Percentiles rank a stretch among this genome's conserved stretches.
phyloP scores from a whole-genome alignment of 73 alveolate species.

The Stentor coeruleus region DNA sequence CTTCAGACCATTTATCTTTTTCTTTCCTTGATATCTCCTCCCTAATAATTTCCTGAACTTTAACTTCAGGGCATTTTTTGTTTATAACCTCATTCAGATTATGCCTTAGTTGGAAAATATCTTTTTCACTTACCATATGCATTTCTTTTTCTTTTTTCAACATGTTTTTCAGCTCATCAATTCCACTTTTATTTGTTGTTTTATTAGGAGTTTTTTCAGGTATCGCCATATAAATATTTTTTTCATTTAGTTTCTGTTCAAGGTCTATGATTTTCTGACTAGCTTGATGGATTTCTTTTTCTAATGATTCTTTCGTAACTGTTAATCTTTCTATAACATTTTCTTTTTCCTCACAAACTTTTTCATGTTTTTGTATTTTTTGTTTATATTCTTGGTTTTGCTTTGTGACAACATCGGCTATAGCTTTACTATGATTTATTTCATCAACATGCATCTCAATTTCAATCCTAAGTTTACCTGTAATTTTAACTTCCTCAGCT shows the following conservation, averaged over 20 bases:
- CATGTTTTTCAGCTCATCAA: neutral
- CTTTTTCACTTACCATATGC: conserved; percentile 30
- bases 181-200: conserved; percentile 24
- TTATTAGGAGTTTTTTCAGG: neutral
- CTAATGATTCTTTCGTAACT: conserved; percentile 28
- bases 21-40: conserved; percentile 22
- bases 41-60: neutral
- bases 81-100: neutral
- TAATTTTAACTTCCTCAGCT: neutral
- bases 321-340: neutral
- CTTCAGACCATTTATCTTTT: neutral
- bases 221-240: neutral
- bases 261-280: neutral
- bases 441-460: neutral
- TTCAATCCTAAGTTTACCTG: conserved; percentile 32
- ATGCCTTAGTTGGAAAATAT: conserved; percentile 50
- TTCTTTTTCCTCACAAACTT: conserved; percentile 34
- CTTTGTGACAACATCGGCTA: neutral
- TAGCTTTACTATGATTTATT: neutral
- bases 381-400: conserved; percentile 51
- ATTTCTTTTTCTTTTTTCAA: neutral
- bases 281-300: conserved; percentile 12
- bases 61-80: neutral
- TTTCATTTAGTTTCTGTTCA: conserved; percentile 8
- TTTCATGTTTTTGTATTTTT: conserved; percentile 52